Base-by-base conservation (phyloP, 805 yeast genomes). In the Candida ovalis region DNA sequence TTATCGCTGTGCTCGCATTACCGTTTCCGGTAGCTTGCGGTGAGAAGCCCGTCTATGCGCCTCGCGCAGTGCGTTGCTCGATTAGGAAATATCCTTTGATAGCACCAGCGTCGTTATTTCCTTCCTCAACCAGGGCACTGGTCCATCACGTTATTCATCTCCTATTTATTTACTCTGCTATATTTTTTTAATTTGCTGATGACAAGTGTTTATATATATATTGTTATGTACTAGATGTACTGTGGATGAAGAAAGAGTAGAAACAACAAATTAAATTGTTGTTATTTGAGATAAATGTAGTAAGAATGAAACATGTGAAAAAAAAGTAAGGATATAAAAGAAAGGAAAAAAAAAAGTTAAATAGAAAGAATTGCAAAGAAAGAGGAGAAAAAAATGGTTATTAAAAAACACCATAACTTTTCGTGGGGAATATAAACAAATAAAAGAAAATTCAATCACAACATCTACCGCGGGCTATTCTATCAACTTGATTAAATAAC, bases 401-500 rank as follows among this genome's bases (percentile, higher is more conserved):
- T 30, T 10, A 18, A 37, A 37, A 22, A 37, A n/a, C n/a, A n/a
- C n/a, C n/a, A n/a, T n/a, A n/a, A n/a, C n/a, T n/a, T n/a, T n/a
- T n/a, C n/a, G 5, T 37, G n/a, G n/a, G 5, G 12, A 15, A 24
- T 2, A 21, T 35, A 37, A 37, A 21, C 40, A 12, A 18, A 21
- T 12, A 32, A 6, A 33, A 24, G 12, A 47, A n/a, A 43, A 33
- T 24, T 50, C 55, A 80, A 62, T 82, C 83, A 49, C 72, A 74
- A 63, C 86, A 79, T 55, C 72, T 71, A 32, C 76, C 76, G n/a
- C 74, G 63, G 38, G 74, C 69, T 24, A 74, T 62, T 40, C 61
- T 61, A 47, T 77, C 83, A 43, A 81, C 64, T 47, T 74, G 79
- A 42, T 66, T 64, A 62, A 80, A 80, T 43, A 82, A 69, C 87